Evolutionary conservation across 352 stramenopile species (phyloP).

Genomic region (Phytophthora sojae): DNA sequence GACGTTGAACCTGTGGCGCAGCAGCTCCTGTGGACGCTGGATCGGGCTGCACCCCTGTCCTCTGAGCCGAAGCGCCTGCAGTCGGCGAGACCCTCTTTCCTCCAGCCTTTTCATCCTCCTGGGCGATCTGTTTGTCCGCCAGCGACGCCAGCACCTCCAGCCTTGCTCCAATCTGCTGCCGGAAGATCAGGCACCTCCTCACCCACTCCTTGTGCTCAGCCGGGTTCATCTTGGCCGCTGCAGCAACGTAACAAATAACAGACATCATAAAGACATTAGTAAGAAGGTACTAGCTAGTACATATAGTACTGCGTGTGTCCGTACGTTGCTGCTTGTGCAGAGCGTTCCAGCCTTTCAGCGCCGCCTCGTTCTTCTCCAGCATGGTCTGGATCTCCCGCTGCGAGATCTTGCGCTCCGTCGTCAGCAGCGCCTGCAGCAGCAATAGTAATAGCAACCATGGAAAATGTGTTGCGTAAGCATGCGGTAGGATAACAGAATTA

Average conservation of each 20-base stretch:
- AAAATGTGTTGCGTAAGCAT: not conserved
- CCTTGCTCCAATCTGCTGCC: slow-evolving; percentile 76
- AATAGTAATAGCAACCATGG: not conserved
- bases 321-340: slow-evolving; percentile 82
- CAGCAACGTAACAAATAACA: not conserved
- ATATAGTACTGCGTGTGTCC: slow-evolving; percentile 4
- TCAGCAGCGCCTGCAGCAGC: slow-evolving; percentile 29
- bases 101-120: slow-evolving; percentile 54
- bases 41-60: slow-evolving; percentile 15
- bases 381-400: slow-evolving; percentile 78
- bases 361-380: slow-evolving; percentile 89
- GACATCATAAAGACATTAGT: slow-evolving; percentile 1
- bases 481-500: not conserved
- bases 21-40: slow-evolving; percentile 4
- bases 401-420: slow-evolving; percentile 60
- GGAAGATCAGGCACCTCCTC: slow-evolving; percentile 62
- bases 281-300: not conserved
- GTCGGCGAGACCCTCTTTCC: slow-evolving; percentile 13
- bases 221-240: slow-evolving; percentile 59
- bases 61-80: slow-evolving; percentile 10
- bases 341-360: slow-evolving; percentile 74
- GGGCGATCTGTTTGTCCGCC: slow-evolving; percentile 81
- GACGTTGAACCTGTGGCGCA: slow-evolving; percentile 9
- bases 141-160: slow-evolving; percentile 82
- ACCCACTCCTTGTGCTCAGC: slow-evolving; percentile 83